A percentile compares a stretch with the other conserved stretches of the same genome.
phyloP scores from a whole-genome alignment of 345 rosid species.

The Linum lewisii region DNA sequence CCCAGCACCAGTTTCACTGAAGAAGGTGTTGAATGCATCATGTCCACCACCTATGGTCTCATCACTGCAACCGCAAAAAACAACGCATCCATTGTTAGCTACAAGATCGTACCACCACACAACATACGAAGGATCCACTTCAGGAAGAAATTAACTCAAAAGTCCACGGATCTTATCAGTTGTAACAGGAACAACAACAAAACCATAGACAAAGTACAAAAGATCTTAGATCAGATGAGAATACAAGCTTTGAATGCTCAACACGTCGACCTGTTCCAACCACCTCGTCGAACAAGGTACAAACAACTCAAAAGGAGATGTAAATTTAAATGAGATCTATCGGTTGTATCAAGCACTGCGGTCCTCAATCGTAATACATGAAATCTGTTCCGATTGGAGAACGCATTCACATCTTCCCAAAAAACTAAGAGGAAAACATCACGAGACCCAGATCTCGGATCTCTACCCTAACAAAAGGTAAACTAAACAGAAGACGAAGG shows the following conservation, averaged over 20 bases:
- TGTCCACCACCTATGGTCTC: conserved; percentile 17
- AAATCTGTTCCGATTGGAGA: too few relatives aligned
- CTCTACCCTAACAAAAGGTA: background rate
- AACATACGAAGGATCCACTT: background rate
- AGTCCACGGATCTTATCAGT: background rate
- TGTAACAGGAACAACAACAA: background rate
- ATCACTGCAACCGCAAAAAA: conserved; percentile 17
- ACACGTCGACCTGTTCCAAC: too few relatives aligned
- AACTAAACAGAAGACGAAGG: background rate
- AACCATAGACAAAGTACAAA: background rate
- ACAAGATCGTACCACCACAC: conserved; percentile 6
- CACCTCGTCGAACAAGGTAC: too few relatives aligned
- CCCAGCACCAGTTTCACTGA: conserved; percentile 31
- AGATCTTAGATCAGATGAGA: background rate
- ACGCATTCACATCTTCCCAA: background rate
- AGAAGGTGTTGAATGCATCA: conserved; percentile 36
- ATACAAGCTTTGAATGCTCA: too few relatives aligned
- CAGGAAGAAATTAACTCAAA: background rate
- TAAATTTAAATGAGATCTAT: too few relatives aligned
- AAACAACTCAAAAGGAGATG: too few relatives aligned
- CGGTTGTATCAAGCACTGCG: too few relatives aligned
- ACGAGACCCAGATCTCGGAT: background rate
- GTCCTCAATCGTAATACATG: too few relatives aligned
- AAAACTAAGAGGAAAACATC: too few relatives aligned
- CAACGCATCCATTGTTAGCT: too few relatives aligned